Evolutionary conservation across 106 monocot species (phyloP).

Genomic region (Phalaenopsis aphrodite): DNA sequence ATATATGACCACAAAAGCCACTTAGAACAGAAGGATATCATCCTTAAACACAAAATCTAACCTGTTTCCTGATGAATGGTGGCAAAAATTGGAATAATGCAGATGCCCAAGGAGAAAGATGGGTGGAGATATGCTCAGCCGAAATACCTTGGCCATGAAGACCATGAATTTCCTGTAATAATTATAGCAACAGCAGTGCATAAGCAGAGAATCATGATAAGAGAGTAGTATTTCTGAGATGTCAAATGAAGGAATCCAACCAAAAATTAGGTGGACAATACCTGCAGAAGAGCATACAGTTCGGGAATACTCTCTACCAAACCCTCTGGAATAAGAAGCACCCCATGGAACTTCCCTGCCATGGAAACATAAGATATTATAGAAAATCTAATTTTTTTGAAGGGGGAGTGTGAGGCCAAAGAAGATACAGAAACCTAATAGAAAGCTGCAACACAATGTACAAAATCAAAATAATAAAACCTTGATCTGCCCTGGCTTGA

Average conservation of each 20-base stretch:
- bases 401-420: not conserved
- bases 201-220: not conserved
- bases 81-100: constrained; percentile 69
- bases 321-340: constrained; percentile 72
- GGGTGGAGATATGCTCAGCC: constrained; percentile 34
- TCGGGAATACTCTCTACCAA: constrained; percentile 79
- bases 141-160: constrained; percentile 48
- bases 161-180: constrained; percentile 63
- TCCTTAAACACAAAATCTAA: constrained; percentile 6
- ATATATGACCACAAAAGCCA: not conserved
- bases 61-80: constrained; percentile 63
- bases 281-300: constrained; percentile 78
- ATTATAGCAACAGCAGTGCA: not conserved
- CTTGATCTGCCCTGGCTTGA: constrained; percentile 46
- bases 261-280: constrained; percentile 13
- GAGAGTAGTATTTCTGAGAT: not conserved
- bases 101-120: constrained; percentile 84
- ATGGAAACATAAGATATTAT: not conserved
- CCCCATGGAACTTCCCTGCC: constrained; percentile 67
- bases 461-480: constrained; percentile 9
- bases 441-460: not conserved
- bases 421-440: not conserved
- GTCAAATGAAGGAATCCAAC: not conserved
- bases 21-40: not conserved
- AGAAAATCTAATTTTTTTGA: not conserved